A percentile compares a stretch with the other conserved stretches of the same genome.
These are phyloP conservation scores for Neostapfia colusana DNA, from an alignment of 176 grass and related monocot genomes.

Conservation along the genomic window DNA sequence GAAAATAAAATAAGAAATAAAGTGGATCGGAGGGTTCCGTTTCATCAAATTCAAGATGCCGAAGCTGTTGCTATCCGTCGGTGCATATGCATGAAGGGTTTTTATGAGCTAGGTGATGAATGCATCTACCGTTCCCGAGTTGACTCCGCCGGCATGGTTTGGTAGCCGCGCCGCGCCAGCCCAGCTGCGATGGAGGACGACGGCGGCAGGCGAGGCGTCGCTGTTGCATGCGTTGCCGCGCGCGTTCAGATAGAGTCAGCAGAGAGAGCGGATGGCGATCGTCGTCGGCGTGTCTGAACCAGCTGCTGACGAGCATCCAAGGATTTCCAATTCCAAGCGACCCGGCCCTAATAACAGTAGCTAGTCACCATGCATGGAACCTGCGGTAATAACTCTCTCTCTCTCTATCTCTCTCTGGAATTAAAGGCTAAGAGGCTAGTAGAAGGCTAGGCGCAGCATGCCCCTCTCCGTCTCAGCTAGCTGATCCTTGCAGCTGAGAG, in stretches of 20 bases:
- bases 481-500: background rate
- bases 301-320: background rate
- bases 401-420: background rate
- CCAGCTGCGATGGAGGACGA: background rate
- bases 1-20: too few species aligned
- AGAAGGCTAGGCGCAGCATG: background rate
- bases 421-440: too few species aligned
- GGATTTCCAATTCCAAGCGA: background rate
- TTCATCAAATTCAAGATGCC: background rate
- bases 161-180: background rate
- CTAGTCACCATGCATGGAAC: too few species aligned
- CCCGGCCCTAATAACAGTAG: too few species aligned
- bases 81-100: too few species aligned
- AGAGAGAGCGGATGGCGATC: background rate
- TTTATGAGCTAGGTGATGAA: background rate
- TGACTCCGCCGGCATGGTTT: background rate
- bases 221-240: background rate
- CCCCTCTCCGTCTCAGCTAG: background rate
- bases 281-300: background rate
- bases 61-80: background rate
- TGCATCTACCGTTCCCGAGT: background rate
- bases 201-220: background rate
- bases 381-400: background rate
- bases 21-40: too few species aligned
- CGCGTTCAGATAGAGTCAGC: too few species aligned